phyloP scores from a whole-genome alignment of 768 basidiomycete genomes.

The Megacollybia marginata region DNA sequence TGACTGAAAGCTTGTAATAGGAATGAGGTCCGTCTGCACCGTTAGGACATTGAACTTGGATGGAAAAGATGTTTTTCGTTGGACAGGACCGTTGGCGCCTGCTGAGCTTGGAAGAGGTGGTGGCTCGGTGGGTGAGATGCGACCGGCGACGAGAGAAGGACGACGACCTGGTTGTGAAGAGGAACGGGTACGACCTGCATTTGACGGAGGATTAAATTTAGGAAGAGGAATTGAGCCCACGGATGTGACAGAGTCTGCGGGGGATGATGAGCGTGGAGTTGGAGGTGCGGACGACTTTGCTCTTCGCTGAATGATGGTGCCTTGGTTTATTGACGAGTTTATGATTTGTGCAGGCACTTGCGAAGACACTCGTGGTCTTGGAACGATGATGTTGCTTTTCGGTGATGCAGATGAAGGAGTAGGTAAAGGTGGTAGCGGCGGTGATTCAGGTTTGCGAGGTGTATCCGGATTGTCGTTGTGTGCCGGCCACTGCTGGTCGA shows the following conservation, averaged over 20 bases:
- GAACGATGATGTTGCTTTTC: slow-evolving; percentile 23
- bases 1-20: slow-evolving; percentile 22
- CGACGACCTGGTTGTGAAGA: slow-evolving; percentile 73
- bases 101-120: slow-evolving; percentile 43
- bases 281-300: slow-evolving; percentile 60
- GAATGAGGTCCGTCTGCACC: slow-evolving; percentile 41
- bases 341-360: slow-evolving; percentile 39
- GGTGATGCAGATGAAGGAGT: slow-evolving; percentile 30
- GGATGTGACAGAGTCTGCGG: slow-evolving; percentile 39
- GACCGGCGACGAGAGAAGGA: slow-evolving; percentile 48
- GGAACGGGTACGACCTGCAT: slow-evolving; percentile 50
- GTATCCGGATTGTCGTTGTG: slow-evolving; percentile 31
- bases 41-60: slow-evolving; percentile 42
- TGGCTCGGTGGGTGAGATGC: slow-evolving; percentile 44
- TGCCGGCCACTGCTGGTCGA: slow-evolving; percentile 13
- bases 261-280: slow-evolving; percentile 44
- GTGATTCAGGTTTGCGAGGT: slow-evolving; percentile 46
- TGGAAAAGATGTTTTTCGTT: slow-evolving; percentile 57
- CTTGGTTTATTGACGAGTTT: slow-evolving; percentile 50
- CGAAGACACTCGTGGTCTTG: slow-evolving; percentile 55
- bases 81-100: slow-evolving; percentile 28
- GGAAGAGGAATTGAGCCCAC: slow-evolving; percentile 29
- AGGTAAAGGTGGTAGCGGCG: slow-evolving; percentile 63
- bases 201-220: slow-evolving; percentile 26
- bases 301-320: slow-evolving; percentile 65